Base-by-base conservation (phyloP, 2,329 filamentous ascomycete genomes). In the Botrytis medusae region DNA sequence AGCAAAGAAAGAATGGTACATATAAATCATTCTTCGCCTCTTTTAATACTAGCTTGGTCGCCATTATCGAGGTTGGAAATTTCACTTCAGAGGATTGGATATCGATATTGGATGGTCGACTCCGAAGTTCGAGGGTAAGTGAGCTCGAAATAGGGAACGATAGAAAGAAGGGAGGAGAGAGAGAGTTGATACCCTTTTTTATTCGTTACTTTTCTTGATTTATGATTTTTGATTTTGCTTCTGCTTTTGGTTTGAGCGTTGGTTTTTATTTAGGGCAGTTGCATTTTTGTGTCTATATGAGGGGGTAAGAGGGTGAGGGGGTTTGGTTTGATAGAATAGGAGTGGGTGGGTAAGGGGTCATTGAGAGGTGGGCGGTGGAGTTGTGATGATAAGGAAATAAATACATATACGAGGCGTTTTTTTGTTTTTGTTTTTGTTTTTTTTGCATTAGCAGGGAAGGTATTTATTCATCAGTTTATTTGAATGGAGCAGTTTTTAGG, bases 141-240 rank as follows among this genome's bases (percentile, higher is more conserved):
- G 22, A 9, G 46, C 59, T n/a, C 12, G 34, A 20, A 40, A 29
- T 0, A 29, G 60, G 29, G 22, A n/a, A 16, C 5, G 46, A 14
- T 4, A 42, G 7, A 42, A 5, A 42, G 1, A 20, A 29, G 37
- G n/a, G 2, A 42, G 37, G 62, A 46, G 42, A 48, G 29, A 29
- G 34, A 68, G 46, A 54, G 48, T 57, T 54, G 64, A 54, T 57
- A 68, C 64, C 46, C 46, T 68, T 42, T 62, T 40, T 40, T 62
- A 18, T 29, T 54, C 54, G 20, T 54, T 40, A 29, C 10, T 57
- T 68, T 40, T 40, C 5, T 63, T 42, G 16, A n/a, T 20, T 18
- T 29, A 25, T 62, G 40, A 29, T n/a, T 20, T n/a, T 62, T n/a
- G 22, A 2, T 18, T 54, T 29, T 54, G 48, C 6, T 54, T n/a